Evolutionary conservation across 2,329 filamentous ascomycete genomes (phyloP).

Genomic region (Fusarium compactum): DNA sequence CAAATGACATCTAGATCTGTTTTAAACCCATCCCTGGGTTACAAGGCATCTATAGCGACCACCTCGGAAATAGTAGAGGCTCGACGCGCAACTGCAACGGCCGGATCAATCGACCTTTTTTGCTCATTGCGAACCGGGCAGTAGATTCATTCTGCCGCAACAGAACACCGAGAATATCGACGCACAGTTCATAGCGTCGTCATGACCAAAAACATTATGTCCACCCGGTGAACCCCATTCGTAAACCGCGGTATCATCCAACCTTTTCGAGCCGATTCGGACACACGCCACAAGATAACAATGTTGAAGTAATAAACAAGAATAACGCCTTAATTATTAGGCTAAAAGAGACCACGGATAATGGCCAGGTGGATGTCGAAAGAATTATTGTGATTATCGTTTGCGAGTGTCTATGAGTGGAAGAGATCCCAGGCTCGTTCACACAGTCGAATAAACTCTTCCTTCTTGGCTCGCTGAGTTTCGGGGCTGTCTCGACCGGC

Average conservation of each 20-base stretch:
- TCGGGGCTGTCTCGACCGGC: conserved; percentile 87
- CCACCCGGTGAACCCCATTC: conserved; percentile 33
- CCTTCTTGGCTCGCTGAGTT: conserved; percentile 86
- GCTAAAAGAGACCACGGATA: conserved; percentile 15
- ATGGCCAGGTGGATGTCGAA: conserved; percentile 26
- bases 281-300: conserved; percentile 37
- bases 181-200: conserved; percentile 47
- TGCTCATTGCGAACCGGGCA: conserved; percentile 1
- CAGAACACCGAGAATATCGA: conserved; percentile 32
- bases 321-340: conserved; percentile 35
- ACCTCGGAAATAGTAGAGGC: conserved; percentile 15
- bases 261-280: conserved; percentile 41
- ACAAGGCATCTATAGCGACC: background rate
- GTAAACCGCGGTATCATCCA: conserved; percentile 34
- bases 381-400: conserved; percentile 39
- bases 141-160: conserved; percentile 6
- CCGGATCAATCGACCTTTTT: conserved; percentile 15
- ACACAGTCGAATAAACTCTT: conserved; percentile 89
- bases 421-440: conserved; percentile 96
- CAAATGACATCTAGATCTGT: conserved; percentile 11
- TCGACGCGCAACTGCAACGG: background rate
- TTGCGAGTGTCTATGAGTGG: conserved; percentile 74
- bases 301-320: conserved; percentile 44
- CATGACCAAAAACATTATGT: conserved; percentile 47
- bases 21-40: conserved; percentile 20